A percentile compares a stretch with the other conserved stretches of the same genome.
These are phyloP conservation scores for Nemania sp. DNA, from an alignment of 2,329 filamentous ascomycete species.

Conservation along the genomic window DNA sequence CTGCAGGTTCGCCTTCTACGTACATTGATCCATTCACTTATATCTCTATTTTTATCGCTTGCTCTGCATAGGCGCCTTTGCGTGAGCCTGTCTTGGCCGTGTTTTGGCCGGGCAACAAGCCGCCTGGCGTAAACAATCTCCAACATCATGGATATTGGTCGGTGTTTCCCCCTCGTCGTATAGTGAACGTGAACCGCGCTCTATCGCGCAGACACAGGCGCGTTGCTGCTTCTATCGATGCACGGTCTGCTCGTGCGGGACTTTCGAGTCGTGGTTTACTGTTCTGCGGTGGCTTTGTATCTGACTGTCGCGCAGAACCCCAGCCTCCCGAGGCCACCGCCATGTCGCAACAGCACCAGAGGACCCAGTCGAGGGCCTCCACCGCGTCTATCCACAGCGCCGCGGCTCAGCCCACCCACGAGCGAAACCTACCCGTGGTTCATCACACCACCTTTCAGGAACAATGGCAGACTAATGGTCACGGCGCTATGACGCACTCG, in stretches of 20 bases:
- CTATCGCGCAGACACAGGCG: not conserved
- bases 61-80: conserved; percentile 11
- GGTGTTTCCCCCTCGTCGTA: conserved; percentile 16
- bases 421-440: conserved; percentile 49
- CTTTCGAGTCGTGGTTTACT: conserved; percentile 3
- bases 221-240: not conserved
- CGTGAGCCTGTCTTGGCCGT: conserved; percentile 22
- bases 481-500: conserved; percentile 42
- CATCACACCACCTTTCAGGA: conserved; percentile 50
- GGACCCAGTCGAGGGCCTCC: conserved; percentile 58
- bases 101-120: conserved; percentile 36
- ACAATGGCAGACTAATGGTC: conserved; percentile 55
- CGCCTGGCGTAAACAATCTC: conserved; percentile 39
- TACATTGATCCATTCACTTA: not conserved
- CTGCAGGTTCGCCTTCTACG: conserved; percentile 13
- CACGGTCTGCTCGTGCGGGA: not conserved
- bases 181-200: not conserved
- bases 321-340: conserved; percentile 40
- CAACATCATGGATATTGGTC: conserved; percentile 36
- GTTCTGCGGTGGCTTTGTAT: conserved; percentile 17
- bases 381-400: conserved; percentile 62
- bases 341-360: conserved; percentile 47
- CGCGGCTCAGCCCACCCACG: conserved; percentile 56
- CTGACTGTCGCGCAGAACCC: conserved; percentile 32
- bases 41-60: conserved; percentile 17